Percentiles rank a stretch among this genome's conserved stretches.
These are phyloP conservation scores for Anisodus tanguticus DNA, from an alignment of 257 asterid genomes.

Conservation along the genomic window DNA sequence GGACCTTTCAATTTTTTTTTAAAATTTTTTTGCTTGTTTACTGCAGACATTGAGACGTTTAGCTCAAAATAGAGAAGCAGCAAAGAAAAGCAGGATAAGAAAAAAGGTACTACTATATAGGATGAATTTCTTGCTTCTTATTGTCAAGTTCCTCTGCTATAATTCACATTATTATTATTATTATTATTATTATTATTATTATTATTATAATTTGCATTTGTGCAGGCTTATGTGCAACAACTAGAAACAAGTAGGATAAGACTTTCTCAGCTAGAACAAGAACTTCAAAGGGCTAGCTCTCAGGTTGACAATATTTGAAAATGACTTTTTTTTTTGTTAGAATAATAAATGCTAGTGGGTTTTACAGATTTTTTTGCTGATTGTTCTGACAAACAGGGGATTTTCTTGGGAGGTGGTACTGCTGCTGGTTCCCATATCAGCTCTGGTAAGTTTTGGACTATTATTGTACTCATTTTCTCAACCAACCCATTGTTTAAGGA, in stretches of 20 bases:
- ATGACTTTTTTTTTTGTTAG: not conserved
- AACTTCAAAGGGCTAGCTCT: conserved; percentile 87
- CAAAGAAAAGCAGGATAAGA: conserved; percentile 93
- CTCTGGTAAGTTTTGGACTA: conserved; percentile 61
- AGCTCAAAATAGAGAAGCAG: conserved; percentile 99
- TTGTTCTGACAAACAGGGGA: conserved; percentile 61
- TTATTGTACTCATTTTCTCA: not conserved
- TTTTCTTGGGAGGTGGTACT: conserved; percentile 83
- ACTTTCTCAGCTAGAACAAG: conserved; percentile 94
- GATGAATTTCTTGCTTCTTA: not conserved
- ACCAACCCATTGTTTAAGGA: not conserved
- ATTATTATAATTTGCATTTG: not conserved
- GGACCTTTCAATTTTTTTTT: not conserved
- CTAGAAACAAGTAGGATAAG: conserved; percentile 91
- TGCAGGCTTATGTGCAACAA: conserved; percentile 96
- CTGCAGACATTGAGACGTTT: conserved; percentile 87
- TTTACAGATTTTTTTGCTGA: conserved; percentile 24
- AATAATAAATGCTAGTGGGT: not conserved
- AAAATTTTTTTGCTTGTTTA: conserved; percentile 11
- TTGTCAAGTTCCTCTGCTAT: not conserved
- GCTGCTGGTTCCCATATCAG: conserved; percentile 67
- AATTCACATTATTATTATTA: not conserved
- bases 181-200: not conserved
- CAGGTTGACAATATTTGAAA: conserved; percentile 56
- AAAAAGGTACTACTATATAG: conserved; percentile 57